Base-by-base conservation (phyloP, 2,329 filamentous ascomycete species). In the Microcyclospora pomicola region DNA sequence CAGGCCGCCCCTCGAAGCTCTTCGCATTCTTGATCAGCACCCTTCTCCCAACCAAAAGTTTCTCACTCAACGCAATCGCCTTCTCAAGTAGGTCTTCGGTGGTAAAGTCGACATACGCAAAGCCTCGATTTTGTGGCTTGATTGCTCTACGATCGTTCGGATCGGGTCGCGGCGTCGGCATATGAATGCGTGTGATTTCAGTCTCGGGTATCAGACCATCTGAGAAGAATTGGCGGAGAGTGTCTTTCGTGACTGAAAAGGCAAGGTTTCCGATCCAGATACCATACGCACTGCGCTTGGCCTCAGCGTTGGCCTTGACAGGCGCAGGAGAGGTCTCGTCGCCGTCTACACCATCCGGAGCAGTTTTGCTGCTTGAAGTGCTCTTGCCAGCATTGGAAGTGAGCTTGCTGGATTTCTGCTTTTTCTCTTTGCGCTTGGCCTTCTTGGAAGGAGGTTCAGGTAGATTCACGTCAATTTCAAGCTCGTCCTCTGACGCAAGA, bases 361-460 rank as follows among this genome's bases (percentile, higher is more conserved):
- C 30, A 31, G 14, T 9, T 4, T n/a, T n/a, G 12, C 37, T 15
- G 38, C 39, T 39, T 11, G 38, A 36, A 15, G 40, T 38, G 27
- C 39, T 37, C 15, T 40, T 44, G 12, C 45, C 44, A 12, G 55
- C 49, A 10, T 34, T 46, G 12, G 58, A 59, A 31, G 50, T 41
- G 19, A 53, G 32, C 24, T 39, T 43, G 38, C 44, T 36, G 15
- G 37, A 33, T 13, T 41, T 43, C 27, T 82, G 83, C 48, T 94
- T 95, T 62, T 95, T 96, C 41, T 92, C 75, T 44, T 80, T 79
- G 57, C 91, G 85, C 49, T 86, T 75, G 44, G 84, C 86, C 58
- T 91, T 92, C 62, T 96, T 98, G 27, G 91, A 96, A 1, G 85
- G 84, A 14, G 91, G 91, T 56, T 96, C 87, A 16, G 91, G 91